These are phyloP conservation scores for Plasmodium relictum DNA, from an alignment of 169 alveolate genomes.

Conservation along the genomic window DNA sequence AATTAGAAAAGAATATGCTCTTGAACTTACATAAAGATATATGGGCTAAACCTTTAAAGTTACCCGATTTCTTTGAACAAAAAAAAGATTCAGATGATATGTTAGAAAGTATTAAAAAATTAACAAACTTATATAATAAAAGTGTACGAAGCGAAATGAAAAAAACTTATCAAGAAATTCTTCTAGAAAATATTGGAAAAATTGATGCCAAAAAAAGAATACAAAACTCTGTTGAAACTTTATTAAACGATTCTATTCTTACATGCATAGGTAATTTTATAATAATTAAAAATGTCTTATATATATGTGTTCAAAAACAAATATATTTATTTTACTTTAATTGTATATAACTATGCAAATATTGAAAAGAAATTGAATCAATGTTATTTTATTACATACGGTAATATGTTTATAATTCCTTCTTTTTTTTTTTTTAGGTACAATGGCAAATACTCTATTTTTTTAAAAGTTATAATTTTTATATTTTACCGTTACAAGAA, in stretches of 20 bases:
- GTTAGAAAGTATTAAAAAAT: constrained; percentile 14
- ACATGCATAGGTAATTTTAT: constrained; percentile 48
- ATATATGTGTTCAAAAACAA: not conserved
- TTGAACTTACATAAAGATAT: constrained; percentile 95
- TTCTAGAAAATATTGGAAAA: constrained; percentile 92
- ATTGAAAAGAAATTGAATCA: not conserved
- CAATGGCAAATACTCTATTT: constrained; percentile 70
- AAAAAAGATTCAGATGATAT: constrained; percentile 33
- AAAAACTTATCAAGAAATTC: constrained; percentile 95
- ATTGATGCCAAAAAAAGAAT: constrained; percentile 94
- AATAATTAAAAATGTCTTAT: not conserved
- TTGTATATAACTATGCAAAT: not conserved
- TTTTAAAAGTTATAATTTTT: constrained; percentile 13
- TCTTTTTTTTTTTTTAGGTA: constrained; percentile 18
- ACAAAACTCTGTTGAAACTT: constrained; percentile 83
- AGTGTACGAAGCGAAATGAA: constrained; percentile 96
- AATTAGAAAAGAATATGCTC: constrained; percentile 97
- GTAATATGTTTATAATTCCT: not conserved
- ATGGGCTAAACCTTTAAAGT: constrained; percentile 96
- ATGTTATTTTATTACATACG: not conserved
- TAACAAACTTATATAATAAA: constrained; percentile 90
- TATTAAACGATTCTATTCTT: constrained; percentile 85
- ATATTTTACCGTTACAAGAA: not conserved
- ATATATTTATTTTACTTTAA: not conserved
- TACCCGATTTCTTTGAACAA: constrained; percentile 81